A percentile compares a stretch with the other conserved stretches of the same genome.
Conservation (phyloP, 2,329 filamentous ascomycete genomes). For the Microcera coccophila region DNA sequence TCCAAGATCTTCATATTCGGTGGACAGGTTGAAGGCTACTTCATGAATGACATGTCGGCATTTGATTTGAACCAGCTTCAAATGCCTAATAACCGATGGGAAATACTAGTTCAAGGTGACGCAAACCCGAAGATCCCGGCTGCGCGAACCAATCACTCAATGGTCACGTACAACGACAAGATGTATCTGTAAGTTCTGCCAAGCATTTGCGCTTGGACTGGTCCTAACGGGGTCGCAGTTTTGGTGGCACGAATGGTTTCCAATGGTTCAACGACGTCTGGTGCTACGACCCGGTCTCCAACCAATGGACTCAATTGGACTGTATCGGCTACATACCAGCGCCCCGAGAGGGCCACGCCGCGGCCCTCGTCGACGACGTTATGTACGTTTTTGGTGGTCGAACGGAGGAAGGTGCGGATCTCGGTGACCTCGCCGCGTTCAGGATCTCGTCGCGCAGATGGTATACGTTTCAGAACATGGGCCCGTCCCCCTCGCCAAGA, state of each 20-base stretch:
- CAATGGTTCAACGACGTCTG: conserved; percentile 99
- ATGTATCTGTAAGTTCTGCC: conserved; percentile 72
- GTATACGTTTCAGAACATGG: conserved; percentile 99
- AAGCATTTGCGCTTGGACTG: not conserved
- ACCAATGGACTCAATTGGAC: conserved; percentile 83
- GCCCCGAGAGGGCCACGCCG: conserved; percentile 89
- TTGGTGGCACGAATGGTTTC: conserved; percentile 92
- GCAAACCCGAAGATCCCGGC: conserved; percentile 63
- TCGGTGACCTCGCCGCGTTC: conserved; percentile 86
- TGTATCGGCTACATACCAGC: conserved; percentile 97
- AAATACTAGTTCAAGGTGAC: conserved; percentile 71
- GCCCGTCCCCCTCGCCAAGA: conserved; percentile 84
- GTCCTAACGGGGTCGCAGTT: conserved; percentile 49
- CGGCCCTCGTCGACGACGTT: conserved; percentile 89
- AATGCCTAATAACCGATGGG: conserved; percentile 87
- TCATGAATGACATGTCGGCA: conserved; percentile 94
- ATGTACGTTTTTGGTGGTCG: conserved; percentile 99
- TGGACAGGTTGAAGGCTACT: conserved; percentile 93
- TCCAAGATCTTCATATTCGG: conserved; percentile 98
- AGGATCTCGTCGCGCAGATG: conserved; percentile 75
- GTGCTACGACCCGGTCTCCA: conserved; percentile 82
- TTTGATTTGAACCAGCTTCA: conserved; percentile 96
- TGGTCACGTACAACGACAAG: conserved; percentile 88
- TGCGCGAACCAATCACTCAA: conserved; percentile 88
- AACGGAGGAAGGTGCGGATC: conserved; percentile 85